phyloP scores from a whole-genome alignment of 805 yeast genomes.

The Pichia eremophila region DNA sequence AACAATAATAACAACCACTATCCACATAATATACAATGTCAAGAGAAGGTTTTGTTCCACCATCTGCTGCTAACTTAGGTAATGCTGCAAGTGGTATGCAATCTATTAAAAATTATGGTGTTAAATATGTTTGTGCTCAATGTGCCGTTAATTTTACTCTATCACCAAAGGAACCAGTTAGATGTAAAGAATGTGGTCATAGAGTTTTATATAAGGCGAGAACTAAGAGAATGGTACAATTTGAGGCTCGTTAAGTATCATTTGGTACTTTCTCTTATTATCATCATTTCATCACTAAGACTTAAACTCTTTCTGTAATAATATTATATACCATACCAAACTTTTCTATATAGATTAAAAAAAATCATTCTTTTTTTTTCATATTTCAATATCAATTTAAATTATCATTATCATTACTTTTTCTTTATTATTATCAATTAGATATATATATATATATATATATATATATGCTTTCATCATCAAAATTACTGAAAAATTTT shows the following conservation, averaged over 20 bases:
- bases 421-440: too few species aligned
- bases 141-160: conserved; percentile 86
- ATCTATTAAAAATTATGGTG: conserved; percentile 63
- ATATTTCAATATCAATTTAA: too few species aligned
- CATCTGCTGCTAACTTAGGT: conserved; percentile 60
- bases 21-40: conserved; percentile 6
- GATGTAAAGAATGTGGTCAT: conserved; percentile 98
- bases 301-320: too few species aligned
- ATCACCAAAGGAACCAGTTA: conserved; percentile 89
- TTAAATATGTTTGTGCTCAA: conserved; percentile 91
- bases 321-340: too few species aligned
- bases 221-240: conserved; percentile 92
- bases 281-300: too few species aligned
- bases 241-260: conserved; percentile 64
- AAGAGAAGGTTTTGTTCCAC: conserved; percentile 85
- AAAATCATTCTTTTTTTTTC: too few species aligned
- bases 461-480: too few species aligned
- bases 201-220: conserved; percentile 95
- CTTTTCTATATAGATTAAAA: too few species aligned
- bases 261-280: too few species aligned
- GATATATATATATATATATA: too few species aligned
- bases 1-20: neutral
- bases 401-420: too few species aligned
- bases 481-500: too few species aligned
- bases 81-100: conserved; percentile 81